Evolutionary conservation across 2,329 filamentous ascomycete genomes (phyloP).

Genomic region (Ophiocordyceps robertsii): DNA sequence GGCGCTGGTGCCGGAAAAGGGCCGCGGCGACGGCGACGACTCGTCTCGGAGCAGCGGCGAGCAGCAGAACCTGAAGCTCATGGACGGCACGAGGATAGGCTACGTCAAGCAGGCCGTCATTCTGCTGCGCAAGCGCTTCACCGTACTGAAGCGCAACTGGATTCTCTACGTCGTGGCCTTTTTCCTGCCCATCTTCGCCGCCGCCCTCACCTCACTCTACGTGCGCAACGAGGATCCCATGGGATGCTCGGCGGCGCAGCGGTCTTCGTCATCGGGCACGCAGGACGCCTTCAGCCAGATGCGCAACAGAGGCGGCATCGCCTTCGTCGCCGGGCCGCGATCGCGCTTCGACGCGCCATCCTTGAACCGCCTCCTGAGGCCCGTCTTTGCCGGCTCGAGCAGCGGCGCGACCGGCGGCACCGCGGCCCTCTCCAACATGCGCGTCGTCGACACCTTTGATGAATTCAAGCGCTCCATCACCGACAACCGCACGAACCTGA

Average conservation of each 20-base stretch:
- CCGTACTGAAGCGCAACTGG: constrained; percentile 65
- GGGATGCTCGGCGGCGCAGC: constrained; percentile 37
- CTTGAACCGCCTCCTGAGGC: constrained; percentile 21
- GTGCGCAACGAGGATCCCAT: constrained; percentile 41
- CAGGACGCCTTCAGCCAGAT: constrained; percentile 25
- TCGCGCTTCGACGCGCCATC: constrained; percentile 21
- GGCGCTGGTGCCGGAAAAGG: constrained; percentile 8
- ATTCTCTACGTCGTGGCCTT: constrained; percentile 64
- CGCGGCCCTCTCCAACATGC: constrained; percentile 18
- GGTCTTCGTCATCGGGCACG: constrained; percentile 26
- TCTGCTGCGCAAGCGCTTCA: constrained; percentile 64
- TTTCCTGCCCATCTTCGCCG: constrained; percentile 64
- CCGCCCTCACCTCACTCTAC: constrained; percentile 67
- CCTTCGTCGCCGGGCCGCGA: constrained; percentile 19
- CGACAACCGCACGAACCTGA: constrained; percentile 51
- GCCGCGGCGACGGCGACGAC: constrained; percentile 1
- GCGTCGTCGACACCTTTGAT: constrained; percentile 47
- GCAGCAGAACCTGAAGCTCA: constrained; percentile 35
- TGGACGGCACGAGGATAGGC: constrained; percentile 56
- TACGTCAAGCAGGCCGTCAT: constrained; percentile 59
- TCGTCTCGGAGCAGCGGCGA: constrained; percentile 11
- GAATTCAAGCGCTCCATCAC: constrained; percentile 57
- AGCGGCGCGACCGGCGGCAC: constrained; percentile 7
- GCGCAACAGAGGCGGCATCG: constrained; percentile 9
- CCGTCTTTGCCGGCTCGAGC: constrained; percentile 21